These are phyloP conservation scores for Apiotrichum sp. DNA, from an alignment of 1,284 basidiomycete species.

Conservation along the genomic window DNA sequence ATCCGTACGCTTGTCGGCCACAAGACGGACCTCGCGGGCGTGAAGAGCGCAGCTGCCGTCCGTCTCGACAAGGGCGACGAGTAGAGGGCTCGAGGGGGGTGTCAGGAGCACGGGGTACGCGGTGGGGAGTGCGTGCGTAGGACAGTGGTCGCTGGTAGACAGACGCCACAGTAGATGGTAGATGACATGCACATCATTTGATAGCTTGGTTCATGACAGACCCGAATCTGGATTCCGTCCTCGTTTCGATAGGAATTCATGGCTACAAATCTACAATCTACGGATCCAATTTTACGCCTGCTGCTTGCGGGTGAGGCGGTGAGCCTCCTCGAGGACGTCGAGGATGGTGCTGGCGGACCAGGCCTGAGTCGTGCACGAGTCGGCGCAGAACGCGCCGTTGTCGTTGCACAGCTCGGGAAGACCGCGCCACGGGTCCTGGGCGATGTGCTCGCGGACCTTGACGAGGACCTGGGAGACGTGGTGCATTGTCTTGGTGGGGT, in stretches of 20 bases:
- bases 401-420: slow-evolving; percentile 85
- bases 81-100: no score
- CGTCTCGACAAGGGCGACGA: slow-evolving; percentile 58
- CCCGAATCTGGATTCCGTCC: no score
- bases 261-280: no score
- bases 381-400: slow-evolving; percentile 68
- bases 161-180: neutral
- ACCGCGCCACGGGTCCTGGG: slow-evolving; percentile 77
- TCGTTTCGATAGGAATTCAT: no score
- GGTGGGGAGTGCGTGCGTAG: no score
- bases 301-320: no score
- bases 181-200: slow-evolving; percentile 2
- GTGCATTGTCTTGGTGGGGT: slow-evolving; percentile 66
- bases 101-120: no score
- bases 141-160: neutral
- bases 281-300: no score
- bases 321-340: slow-evolving; percentile 74
- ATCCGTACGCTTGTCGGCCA: slow-evolving; percentile 96
- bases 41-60: slow-evolving; percentile 84
- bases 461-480: slow-evolving; percentile 68
- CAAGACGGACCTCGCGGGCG: slow-evolving; percentile 83
- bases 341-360: slow-evolving; percentile 85
- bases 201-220: no score
- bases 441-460: slow-evolving; percentile 63
- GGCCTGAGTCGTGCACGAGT: slow-evolving; percentile 86